Evolutionary conservation across 2,329 filamentous ascomycete genomes (phyloP).

Genomic region (Botrytis tulipae): DNA sequence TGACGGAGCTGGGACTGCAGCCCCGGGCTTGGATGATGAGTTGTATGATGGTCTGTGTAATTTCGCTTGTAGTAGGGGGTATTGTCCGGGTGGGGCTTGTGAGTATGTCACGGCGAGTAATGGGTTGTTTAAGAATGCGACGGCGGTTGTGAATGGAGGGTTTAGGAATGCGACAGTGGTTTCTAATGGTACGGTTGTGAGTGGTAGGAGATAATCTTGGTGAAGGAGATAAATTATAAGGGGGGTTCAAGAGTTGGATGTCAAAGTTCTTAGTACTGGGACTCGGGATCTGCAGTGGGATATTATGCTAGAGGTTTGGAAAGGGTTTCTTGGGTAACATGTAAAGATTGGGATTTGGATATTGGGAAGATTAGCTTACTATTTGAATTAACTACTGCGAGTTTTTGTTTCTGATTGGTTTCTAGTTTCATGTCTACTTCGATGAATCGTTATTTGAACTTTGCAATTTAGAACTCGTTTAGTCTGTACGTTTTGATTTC

Average conservation of each 20-base stretch:
- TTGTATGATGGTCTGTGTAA: not conserved
- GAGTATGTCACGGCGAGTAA: not conserved
- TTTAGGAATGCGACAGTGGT: not conserved
- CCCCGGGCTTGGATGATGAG: not conserved
- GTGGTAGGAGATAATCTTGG: not conserved
- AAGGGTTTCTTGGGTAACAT: not conserved
- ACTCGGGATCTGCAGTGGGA: not conserved
- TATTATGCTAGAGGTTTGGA: not conserved
- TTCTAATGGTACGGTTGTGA: not conserved
- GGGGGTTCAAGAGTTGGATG: not conserved
- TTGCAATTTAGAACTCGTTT: not conserved
- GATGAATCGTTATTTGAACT: not conserved
- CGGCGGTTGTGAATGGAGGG: not conserved
- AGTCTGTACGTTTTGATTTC: accelerated
- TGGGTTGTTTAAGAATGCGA: not conserved
- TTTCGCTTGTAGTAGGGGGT: constrained; percentile 2
- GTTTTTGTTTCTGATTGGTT: not conserved
- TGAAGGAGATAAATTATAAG: too few relatives aligned
- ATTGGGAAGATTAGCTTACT: not conserved
- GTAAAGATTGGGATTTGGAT: not conserved
- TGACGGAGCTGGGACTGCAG: not conserved
- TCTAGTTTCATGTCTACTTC: not conserved
- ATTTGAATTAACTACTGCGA: not conserved
- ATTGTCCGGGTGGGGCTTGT: constrained; percentile 29
- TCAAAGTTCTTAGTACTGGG: not conserved